A percentile compares a stretch with the other conserved stretches of the same genome.
phyloP scores from a whole-genome alignment of 805 yeast species.

The Candida takata region DNA sequence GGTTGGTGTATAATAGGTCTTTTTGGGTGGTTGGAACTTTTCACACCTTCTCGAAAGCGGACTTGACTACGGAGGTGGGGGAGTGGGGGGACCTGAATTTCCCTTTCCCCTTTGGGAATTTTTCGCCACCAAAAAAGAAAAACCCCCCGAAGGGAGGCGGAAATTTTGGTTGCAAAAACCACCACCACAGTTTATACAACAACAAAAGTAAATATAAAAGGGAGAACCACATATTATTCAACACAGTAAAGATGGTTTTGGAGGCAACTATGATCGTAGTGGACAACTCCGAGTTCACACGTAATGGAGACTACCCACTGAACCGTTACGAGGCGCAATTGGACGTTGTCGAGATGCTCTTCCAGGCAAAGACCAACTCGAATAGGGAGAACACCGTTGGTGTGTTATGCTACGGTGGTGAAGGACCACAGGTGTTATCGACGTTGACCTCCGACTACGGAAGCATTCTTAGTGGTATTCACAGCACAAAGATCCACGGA shows the following conservation, averaged over 20 bases:
- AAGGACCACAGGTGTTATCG: constrained; percentile 78
- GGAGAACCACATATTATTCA: neutral
- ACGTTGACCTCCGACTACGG: constrained; percentile 87
- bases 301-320: constrained; percentile 90
- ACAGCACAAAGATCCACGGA: constrained; percentile 70
- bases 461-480: constrained; percentile 75
- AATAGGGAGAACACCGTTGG: constrained; percentile 97
- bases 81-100: too few relatives aligned
- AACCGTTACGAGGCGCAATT: constrained; percentile 89
- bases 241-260: constrained; percentile 55
- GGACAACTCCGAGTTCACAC: constrained; percentile 92
- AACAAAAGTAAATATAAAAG: neutral
- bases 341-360: constrained; percentile 81
- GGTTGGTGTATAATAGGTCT: too few relatives aligned
- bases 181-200: neutral
- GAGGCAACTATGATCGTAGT: constrained; percentile 95
- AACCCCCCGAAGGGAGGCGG: too few relatives aligned
- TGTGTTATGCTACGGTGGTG: constrained; percentile 80
- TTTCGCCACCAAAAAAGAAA: too few relatives aligned
- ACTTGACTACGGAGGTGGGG: too few relatives aligned
- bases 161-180: too few relatives aligned
- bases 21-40: too few relatives aligned
- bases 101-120: too few relatives aligned
- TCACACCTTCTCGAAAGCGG: too few relatives aligned
- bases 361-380: constrained; percentile 75